Base-by-base conservation (phyloP, 345 rosid species). In the Isatis tinctoria region DNA sequence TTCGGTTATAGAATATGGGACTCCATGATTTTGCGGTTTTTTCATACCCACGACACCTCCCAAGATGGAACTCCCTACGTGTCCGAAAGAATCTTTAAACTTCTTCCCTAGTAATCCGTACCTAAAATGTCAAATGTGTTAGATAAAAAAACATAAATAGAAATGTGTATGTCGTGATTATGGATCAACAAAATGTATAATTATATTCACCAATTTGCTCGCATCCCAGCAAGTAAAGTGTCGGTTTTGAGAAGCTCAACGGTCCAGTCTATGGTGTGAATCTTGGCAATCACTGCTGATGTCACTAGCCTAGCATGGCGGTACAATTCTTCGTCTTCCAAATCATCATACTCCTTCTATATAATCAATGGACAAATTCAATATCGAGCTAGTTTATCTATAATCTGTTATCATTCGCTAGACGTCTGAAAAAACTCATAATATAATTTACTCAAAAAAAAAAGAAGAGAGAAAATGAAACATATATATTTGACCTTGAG, bases 251-350 rank as follows among this genome's bases (percentile, higher is more conserved):
- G 82, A 62, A 88, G 92, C 69, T 88, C 82, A 3, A 84, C 84
- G 12, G 90, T 88, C 92, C 92, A 88, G 54, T 88, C 90, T 44
- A 86, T 86, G 3, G 92, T 88, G 71, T 86, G 92, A 54, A 88
- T 72, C 77, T 88, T 88, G 9, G 92, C 90, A 53, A 86, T 82
- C 14, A 88, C 90, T 6, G 90, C 88, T 9, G 88, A 72, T 8
- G 92, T 84, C 28, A 88, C 90, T 20, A 88, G 74, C 61, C 90
- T 83, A 14, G 86, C 88, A 9, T 79, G 37, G 13, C 82, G 78
- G 40, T 84, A 88, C 28, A 88, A 41, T 2, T 86, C 83, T 65
- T 84, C 90, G n/a, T 86, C 92, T 3, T 61, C 81, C 43, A 84
- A 33, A 16, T 77, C 49, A 2, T 36, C 69, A 65, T 86, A 39